Conservation (phyloP, 306 rosid species). For the Astragalus glycyphyllos region DNA sequence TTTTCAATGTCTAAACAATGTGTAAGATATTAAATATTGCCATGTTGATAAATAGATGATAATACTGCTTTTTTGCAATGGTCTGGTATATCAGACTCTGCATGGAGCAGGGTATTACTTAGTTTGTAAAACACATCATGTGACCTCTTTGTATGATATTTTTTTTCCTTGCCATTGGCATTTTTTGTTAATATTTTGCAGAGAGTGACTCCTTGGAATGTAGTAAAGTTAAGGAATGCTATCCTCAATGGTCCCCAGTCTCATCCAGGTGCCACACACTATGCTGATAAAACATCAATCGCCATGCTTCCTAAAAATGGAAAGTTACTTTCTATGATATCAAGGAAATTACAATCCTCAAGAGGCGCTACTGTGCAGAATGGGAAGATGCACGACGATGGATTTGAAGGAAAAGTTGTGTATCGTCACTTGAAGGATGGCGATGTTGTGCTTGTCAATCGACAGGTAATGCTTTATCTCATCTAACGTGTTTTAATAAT, state of each 20-base stretch:
- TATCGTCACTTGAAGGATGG: slow-evolving; percentile 94
- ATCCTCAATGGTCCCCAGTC: slow-evolving; percentile 75
- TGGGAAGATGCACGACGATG: slow-evolving; percentile 65
- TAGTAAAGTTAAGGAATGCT: slow-evolving; percentile 67
- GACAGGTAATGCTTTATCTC: slow-evolving; percentile 71
- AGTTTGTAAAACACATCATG: too few relatives aligned
- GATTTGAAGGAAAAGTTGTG: slow-evolving; percentile 84
- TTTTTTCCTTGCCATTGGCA: too few relatives aligned
- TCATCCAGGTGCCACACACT: slow-evolving; percentile 95
- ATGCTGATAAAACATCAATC: slow-evolving; percentile 61
- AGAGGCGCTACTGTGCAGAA: slow-evolving; percentile 69
- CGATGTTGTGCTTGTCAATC: slow-evolving; percentile 89
- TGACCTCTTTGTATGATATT: too few relatives aligned
- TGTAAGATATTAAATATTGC: slow-evolving; percentile 15
- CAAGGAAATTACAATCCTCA: slow-evolving; percentile 80
- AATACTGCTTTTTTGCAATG: too few relatives aligned
- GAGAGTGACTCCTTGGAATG: slow-evolving; percentile 97
- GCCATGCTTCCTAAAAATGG: slow-evolving; percentile 53
- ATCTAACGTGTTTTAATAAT: slow-evolving; percentile 22
- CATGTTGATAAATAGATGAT: slow-evolving; percentile 25
- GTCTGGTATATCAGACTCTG: too few relatives aligned
- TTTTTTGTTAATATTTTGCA: slow-evolving; percentile 42
- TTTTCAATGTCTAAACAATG: slow-evolving; percentile 17
- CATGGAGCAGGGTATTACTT: too few relatives aligned
- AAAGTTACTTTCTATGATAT: slow-evolving; percentile 52